A percentile compares a stretch with the other conserved stretches of the same genome.
Conservation (phyloP, 768 basidiomycete genomes). For the Phlebiopsis flavidoalba region DNA sequence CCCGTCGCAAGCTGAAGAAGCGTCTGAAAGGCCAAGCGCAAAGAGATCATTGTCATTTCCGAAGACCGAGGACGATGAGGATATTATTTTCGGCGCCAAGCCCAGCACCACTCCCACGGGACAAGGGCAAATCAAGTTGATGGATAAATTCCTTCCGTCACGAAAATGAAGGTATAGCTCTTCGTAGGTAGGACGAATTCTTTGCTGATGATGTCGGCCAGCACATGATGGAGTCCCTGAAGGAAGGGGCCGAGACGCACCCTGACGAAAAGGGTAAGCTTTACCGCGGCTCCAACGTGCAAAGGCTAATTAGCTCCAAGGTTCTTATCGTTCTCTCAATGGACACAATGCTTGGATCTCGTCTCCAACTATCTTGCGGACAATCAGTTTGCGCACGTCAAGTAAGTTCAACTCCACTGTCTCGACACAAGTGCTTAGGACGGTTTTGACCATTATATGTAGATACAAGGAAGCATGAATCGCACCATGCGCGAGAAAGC, state of each 20-base stretch:
- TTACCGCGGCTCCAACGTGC: neutral
- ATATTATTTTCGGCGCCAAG: conserved; percentile 16
- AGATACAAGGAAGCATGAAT: conserved; percentile 64
- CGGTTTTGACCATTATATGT: neutral
- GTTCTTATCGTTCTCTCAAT: conserved; percentile 66
- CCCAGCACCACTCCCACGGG: conserved; percentile 19
- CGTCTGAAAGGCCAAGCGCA: conserved; percentile 31
- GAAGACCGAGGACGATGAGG: conserved; percentile 19
- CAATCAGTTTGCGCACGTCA: conserved; percentile 47
- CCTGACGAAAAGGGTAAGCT: conserved; percentile 58
- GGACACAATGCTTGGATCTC: conserved; percentile 60
- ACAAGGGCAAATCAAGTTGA: conserved; percentile 34
- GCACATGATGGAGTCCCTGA: conserved; percentile 57
- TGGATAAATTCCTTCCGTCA: conserved; percentile 58
- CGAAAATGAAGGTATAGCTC: conserved; percentile 63
- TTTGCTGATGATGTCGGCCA: conserved; percentile 16
- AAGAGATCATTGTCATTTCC: conserved; percentile 32
- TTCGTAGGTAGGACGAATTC: neutral
- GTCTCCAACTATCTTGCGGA: conserved; percentile 58
- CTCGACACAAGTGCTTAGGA: neutral
- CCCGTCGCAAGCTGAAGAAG: conserved; percentile 29
- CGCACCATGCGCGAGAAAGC: conserved; percentile 46
- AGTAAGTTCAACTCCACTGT: conserved; percentile 29
- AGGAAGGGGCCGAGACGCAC: conserved; percentile 36
- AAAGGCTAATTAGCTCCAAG: conserved; percentile 23